phyloP scores from a whole-genome alignment of 2,329 filamentous ascomycete species.

The Aplosporella prunicola region DNA sequence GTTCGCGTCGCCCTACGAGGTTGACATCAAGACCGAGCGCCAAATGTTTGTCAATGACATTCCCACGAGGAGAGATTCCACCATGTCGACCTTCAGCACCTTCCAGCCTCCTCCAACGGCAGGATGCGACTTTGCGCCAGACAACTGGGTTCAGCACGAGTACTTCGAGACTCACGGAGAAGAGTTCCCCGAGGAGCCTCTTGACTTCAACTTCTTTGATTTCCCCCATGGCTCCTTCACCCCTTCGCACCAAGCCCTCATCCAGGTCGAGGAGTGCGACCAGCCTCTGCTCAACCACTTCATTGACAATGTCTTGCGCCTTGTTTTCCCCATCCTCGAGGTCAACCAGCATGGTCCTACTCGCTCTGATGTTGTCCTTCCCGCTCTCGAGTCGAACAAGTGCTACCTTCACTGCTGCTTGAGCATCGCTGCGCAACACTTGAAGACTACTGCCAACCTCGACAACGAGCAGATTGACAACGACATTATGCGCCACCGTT shows the following conservation, averaged over 20 bases:
- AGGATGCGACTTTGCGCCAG: conserved; percentile 52
- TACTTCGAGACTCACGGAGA: conserved; percentile 59
- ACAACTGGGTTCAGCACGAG: conserved; percentile 65
- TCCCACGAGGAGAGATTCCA: conserved; percentile 74
- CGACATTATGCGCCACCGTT: conserved; percentile 88
- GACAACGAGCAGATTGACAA: conserved; percentile 67
- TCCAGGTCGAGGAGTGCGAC: conserved; percentile 82
- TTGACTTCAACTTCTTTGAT: conserved; percentile 73
- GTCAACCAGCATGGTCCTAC: conserved; percentile 78
- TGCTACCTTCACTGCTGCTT: conserved; percentile 93
- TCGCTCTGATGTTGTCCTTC: conserved; percentile 72
- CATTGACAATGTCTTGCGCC: conserved; percentile 73
- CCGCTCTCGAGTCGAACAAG: conserved; percentile 82
- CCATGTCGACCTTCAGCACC: conserved; percentile 87
- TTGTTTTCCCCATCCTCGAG: conserved; percentile 87
- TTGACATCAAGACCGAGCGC: conserved; percentile 91
- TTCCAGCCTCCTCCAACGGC: conserved; percentile 68
- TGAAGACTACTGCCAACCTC: conserved; percentile 65
- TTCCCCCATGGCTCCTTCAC: conserved; percentile 60
- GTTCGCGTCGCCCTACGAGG: conserved; percentile 68
- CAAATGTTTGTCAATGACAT: conserved; percentile 91
- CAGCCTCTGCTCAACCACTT: conserved; percentile 84
- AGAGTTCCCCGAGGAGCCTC: conserved; percentile 47
- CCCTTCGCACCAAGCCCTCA: conserved; percentile 52
- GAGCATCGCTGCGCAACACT: conserved; percentile 84